Conservation (phyloP, 371 early-diverging fungal genomes). For the Fennellomyces sp. region DNA sequence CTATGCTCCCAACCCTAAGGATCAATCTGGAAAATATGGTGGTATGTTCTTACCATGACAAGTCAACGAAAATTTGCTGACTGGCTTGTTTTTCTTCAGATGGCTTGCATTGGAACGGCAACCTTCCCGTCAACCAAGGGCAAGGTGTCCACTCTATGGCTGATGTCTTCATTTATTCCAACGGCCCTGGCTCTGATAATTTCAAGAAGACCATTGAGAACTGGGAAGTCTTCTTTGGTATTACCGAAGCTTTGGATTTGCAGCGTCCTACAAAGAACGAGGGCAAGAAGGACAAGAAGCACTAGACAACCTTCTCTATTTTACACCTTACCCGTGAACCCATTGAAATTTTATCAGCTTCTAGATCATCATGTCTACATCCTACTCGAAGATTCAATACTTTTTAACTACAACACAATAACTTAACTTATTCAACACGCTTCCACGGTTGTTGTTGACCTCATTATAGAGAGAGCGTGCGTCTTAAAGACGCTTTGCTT, state of each 20-base stretch:
- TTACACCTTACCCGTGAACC: too few relatives aligned
- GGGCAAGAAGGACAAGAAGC: too few relatives aligned
- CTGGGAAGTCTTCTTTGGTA: slow-evolving; percentile 64
- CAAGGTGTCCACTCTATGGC: slow-evolving; percentile 63
- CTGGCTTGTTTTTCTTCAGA: neutral
- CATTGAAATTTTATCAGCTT: too few relatives aligned
- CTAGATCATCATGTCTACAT: too few relatives aligned
- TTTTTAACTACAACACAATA: too few relatives aligned
- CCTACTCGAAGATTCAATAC: too few relatives aligned
- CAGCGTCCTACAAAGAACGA: slow-evolving; percentile 19
- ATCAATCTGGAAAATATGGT: slow-evolving; percentile 40
- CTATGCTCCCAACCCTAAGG: slow-evolving; percentile 39
- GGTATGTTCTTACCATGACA: too few relatives aligned
- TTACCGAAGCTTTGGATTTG: slow-evolving; percentile 41
- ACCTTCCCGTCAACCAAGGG: slow-evolving; percentile 32
- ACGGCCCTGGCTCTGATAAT: slow-evolving; percentile 54
- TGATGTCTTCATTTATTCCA: slow-evolving; percentile 62
- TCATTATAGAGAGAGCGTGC: too few relatives aligned
- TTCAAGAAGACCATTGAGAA: slow-evolving; percentile 63
- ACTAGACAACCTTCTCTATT: too few relatives aligned
- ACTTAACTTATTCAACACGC: too few relatives aligned
- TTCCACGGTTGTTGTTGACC: too few relatives aligned
- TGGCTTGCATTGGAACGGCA: slow-evolving; percentile 45
- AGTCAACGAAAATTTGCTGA: neutral
- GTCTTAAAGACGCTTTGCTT: too few relatives aligned